Evolutionary conservation across 345 rosid genomes (phyloP).

Genomic region (Sisymbrium altissimum): DNA sequence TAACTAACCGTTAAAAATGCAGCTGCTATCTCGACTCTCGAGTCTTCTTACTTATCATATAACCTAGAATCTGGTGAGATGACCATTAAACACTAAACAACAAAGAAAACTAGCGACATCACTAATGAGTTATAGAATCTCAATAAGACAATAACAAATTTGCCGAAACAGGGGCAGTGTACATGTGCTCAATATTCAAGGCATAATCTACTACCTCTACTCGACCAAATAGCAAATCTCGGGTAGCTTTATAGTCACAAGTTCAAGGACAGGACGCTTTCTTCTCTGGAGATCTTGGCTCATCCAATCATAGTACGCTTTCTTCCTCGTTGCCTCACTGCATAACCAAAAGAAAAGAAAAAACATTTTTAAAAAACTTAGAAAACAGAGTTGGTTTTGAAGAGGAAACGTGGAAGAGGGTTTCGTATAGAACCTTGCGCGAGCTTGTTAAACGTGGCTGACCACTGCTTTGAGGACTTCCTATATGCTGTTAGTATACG

Average conservation of each 20-base stretch:
- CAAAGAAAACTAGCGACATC: neutral
- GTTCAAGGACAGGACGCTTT: neutral
- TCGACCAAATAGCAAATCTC: neutral
- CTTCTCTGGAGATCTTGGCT: conserved; percentile 20
- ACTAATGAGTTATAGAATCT: neutral
- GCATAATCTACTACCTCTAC: neutral
- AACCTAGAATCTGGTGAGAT: too few species aligned
- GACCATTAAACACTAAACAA: neutral
- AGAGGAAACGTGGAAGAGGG: neutral
- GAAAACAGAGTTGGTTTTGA: neutral
- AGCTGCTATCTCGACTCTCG: neutral
- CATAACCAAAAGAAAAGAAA: conserved; percentile 22
- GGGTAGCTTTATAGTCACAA: neutral
- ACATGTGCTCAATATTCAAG: neutral
- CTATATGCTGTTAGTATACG: conserved; percentile 66
- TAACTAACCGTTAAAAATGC: neutral
- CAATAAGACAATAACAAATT: too few species aligned
- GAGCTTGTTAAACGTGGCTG: conserved; percentile 85
- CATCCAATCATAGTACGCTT: conserved; percentile 95
- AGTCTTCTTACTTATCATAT: too few species aligned
- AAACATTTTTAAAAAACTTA: neutral
- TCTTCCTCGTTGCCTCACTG: conserved; percentile 88
- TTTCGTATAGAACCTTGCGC: conserved; percentile 68
- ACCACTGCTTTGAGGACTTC: conserved; percentile 98
- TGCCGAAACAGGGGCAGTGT: neutral